Percentiles rank a stretch among this genome's conserved stretches.
Evolutionary conservation across 2,329 filamentous ascomycete genomes (phyloP).

Genomic region (Verticillium albo-atrum): DNA sequence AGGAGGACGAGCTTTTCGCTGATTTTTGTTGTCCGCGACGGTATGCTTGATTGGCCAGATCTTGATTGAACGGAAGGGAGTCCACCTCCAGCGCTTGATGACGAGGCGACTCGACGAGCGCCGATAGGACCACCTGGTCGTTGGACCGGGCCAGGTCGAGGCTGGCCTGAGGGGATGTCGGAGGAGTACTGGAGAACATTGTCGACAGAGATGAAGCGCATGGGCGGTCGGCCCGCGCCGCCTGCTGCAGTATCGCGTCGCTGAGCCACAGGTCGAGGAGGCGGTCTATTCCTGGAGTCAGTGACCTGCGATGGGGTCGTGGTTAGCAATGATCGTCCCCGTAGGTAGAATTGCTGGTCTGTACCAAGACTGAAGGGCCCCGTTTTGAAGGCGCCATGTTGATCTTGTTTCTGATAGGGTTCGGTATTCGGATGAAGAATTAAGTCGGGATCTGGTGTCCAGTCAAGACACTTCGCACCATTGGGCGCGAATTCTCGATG

Average conservation of each 20-base stretch:
- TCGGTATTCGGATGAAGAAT: not conserved
- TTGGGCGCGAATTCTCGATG: not conserved
- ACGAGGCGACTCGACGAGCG: conserved; percentile 8
- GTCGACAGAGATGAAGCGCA: conserved; percentile 84
- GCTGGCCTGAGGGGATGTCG: conserved; percentile 92
- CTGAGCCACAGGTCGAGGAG: conserved; percentile 24
- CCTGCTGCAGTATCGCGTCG: conserved; percentile 26
- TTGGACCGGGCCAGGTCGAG: conserved; percentile 62
- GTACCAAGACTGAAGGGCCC: conserved; percentile 58
- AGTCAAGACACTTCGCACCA: not conserved
- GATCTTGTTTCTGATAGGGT: not conserved
- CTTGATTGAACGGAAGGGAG: conserved; percentile 31
- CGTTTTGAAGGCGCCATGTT: conserved; percentile 45
- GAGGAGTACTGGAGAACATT: conserved; percentile 91
- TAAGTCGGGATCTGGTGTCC: not conserved
- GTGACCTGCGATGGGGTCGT: conserved; percentile 22
- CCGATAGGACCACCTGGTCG: conserved; percentile 42
- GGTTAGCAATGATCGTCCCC: conserved; percentile 7
- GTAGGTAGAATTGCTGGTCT: conserved; percentile 5
- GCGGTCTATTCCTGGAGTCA: conserved; percentile 31
- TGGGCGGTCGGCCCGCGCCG: conserved; percentile 37
- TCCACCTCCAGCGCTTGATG: conserved; percentile 12
- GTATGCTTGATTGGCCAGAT: conserved; percentile 57
- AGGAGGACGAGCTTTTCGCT: conserved; percentile 96
- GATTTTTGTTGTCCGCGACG: conserved; percentile 85